Conservation (phyloP, 1,284 basidiomycete species). For the Irpex sp. region DNA sequence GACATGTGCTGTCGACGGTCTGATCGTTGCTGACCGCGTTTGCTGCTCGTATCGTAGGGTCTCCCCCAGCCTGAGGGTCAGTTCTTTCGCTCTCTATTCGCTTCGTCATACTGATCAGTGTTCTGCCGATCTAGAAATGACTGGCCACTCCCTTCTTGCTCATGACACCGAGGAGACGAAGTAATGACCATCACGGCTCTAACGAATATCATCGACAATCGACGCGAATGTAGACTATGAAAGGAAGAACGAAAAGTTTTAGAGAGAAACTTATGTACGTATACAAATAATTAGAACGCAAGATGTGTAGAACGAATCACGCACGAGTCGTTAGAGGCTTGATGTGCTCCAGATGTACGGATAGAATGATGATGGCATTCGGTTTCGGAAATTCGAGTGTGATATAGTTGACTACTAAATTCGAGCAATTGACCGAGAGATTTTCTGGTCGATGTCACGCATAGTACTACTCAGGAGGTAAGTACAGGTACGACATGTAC, state of each 20-base stretch:
- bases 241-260: not conserved
- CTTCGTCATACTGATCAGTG: not conserved
- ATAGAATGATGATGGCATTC: not conserved
- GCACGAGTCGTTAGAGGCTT: not conserved
- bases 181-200: not conserved
- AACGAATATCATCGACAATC: not conserved
- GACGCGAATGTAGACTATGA: not conserved
- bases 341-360: not conserved
- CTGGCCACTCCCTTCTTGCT: slow-evolving; percentile 48
- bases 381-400: not conserved
- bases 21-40: not conserved
- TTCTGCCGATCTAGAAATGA: slow-evolving; percentile 43
- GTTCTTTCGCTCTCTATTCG: slow-evolving; percentile 15
- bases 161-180: not conserved
- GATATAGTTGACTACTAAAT: too few species aligned
- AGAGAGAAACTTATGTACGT: not conserved
- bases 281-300: slow-evolving; percentile 4
- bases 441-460: too few species aligned
- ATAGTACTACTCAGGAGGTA: too few species aligned
- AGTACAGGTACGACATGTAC: too few species aligned
- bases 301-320: not conserved
- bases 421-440: too few species aligned
- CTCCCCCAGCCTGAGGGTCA: slow-evolving; percentile 56
- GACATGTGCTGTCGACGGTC: not conserved
- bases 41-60: slow-evolving; percentile 30